phyloP scores from a whole-genome alignment of 495 filamentous ascomycete genomes.

The Penicillium herquei region DNA sequence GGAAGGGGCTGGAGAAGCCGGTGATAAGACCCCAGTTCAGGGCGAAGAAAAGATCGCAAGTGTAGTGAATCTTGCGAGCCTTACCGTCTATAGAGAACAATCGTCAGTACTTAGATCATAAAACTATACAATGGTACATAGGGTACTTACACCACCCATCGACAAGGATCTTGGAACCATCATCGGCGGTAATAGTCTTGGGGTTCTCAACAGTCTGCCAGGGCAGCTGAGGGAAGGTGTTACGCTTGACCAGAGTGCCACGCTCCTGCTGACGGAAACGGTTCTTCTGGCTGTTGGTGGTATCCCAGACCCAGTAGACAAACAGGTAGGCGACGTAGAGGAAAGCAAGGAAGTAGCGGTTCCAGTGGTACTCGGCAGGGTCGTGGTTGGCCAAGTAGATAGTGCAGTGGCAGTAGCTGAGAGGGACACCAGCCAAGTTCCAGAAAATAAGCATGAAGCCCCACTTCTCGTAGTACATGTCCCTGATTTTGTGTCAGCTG shows the following conservation, averaged over 20 bases:
- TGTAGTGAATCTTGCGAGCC: conserved; percentile 94
- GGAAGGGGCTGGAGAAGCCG: conserved; percentile 77
- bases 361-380: conserved; percentile 79
- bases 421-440: conserved; percentile 94
- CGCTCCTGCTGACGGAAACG: conserved; percentile 80
- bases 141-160: conserved; percentile 80
- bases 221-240: conserved; percentile 89
- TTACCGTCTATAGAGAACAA: conserved; percentile 54
- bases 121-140: not conserved
- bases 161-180: conserved; percentile 77
- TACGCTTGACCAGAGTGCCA: conserved; percentile 68
- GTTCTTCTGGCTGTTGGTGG: conserved; percentile 92
- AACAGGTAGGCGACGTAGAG: conserved; percentile 76
- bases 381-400: conserved; percentile 89
- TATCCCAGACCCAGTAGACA: conserved; percentile 92
- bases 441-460: conserved; percentile 99
- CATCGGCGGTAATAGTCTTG: conserved; percentile 72
- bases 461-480: conserved; percentile 99
- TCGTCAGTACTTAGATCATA: conserved; percentile 9
- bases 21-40: conserved; percentile 64
- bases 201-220: conserved; percentile 89
- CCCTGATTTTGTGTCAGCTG: conserved; percentile 43
- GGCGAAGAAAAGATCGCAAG: conserved; percentile 81
- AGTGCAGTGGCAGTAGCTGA: conserved; percentile 96
- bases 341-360: conserved; percentile 59